Evolutionary conservation across 1,284 basidiomycete genomes (phyloP), one percentile per base, ranked within the genome.

Genomic region (Melampsora abietis-canadensis): DNA sequence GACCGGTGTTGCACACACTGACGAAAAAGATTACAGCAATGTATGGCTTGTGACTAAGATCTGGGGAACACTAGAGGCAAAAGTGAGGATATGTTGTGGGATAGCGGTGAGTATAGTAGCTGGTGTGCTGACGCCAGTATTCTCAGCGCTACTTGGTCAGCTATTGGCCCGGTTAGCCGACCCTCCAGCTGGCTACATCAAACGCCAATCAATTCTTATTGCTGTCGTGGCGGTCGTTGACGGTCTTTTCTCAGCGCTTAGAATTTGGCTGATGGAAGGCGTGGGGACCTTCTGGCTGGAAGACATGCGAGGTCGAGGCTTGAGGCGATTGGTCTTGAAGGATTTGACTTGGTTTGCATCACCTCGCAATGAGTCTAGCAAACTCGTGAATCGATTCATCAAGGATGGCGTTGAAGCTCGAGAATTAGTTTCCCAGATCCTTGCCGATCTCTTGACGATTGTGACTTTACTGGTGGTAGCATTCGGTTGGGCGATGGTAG

Each of bases 331-430:
- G 17, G 83, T 98, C 37, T 81, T 83, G 1, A 94, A 97, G 82
- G 93, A 96, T 82, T 92, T 92, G 82, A 82, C 85, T n/a, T 98
- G 90, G 88, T 97, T 94, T 82, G 93, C 98, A 83, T 83, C 84
- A 68, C 82, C 85, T 2, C 85, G 85, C 65, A 89, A 94, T 82
- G 83, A 85, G 8, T 84, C 89, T 0, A 83, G 87, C 5, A 84
- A 86, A 8, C 81, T 98, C n/a, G 88, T 91, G 6, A 91, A 93
- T 80, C 84, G 86, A 15, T 83, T 98, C 74, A 86, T 94, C 82
- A 94, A 94, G 83, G 94, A 98, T 80, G 90, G 88, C 1, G 92
- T 97, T 77, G 95, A 98, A 79, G 91, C 94, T 37, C 85, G 91
- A 40, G 85, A 87, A 31, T 85, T 98, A 47, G 85, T 98, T 75